Base-by-base conservation (phyloP, 768 basidiomycete species). In the Suillus americanus region DNA sequence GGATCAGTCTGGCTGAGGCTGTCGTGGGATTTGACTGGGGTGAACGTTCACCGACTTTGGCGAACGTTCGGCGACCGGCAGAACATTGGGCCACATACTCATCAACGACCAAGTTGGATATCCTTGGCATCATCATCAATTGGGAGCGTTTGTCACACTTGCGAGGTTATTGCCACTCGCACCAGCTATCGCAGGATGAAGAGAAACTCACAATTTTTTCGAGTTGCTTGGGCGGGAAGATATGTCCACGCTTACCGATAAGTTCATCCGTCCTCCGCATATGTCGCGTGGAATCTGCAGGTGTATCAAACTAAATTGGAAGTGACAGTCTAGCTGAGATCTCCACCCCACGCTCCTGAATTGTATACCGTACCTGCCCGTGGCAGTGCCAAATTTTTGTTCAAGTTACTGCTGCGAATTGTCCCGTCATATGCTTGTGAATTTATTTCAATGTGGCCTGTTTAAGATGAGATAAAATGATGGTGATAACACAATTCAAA, bases 111-210 rank as follows among this genome's bases (percentile, higher is more conserved):
- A 18, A 41, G 41, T 18, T 41, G 41, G 18, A 43, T 43, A 20
- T 43, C 41, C 18, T 20, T 43, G 18, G 18, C 18, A 43, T 18
- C 41, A 41, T 74, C 56, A 72, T 78, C 45, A 72, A 78, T 60
- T 77, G 77, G 77, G 77, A 77, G 62, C n/a, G 6, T 55, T 37
- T 9, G n/a, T 23, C 8, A 14, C 8, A 1, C 35, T 20, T 37
- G 3, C 20, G 6, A 56, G 37, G n/a, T 23, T 37, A 37, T 23
- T 23, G 35, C 13, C 35, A 23, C 54, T 55, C 7, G n/a, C n/a
- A 37, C n/a, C n/a, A 53, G 18, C 30, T 20, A 30, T 35, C 33
- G 8, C 20, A 55, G 33, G 54, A 37, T 35, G 54, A 37, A 56
- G n/a, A 55, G 12, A 20, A 37, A 6, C 4, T 54, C 5, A 9